Percentiles rank a stretch among this genome's conserved stretches.
Evolutionary conservation across 768 basidiomycete species (phyloP).

Genomic region (Polyporus arcularius): DNA sequence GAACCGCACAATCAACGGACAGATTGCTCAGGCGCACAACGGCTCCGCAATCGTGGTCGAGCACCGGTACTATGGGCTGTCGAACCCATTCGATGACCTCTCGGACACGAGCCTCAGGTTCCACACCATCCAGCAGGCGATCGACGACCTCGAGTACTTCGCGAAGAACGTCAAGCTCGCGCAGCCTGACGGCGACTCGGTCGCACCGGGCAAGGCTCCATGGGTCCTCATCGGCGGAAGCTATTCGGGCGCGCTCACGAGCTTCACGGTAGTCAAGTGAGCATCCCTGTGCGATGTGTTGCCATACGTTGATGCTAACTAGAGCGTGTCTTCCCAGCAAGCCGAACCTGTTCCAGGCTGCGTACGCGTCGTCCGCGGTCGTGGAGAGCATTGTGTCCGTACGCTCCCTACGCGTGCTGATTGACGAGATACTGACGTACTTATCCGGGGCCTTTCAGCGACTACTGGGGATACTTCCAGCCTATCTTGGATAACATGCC

Average conservation of each 20-base stretch:
- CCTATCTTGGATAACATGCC: slow-evolving; percentile 71
- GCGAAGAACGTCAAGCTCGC: slow-evolving; percentile 65
- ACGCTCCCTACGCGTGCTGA: background rate
- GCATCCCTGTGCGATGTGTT: slow-evolving; percentile 18
- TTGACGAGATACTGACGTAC: background rate
- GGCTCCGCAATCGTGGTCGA: slow-evolving; percentile 67
- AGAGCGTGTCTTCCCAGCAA: slow-evolving; percentile 39
- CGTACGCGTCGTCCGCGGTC: slow-evolving; percentile 68
- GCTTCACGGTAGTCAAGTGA: slow-evolving; percentile 72
- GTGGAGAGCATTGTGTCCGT: slow-evolving; percentile 57
- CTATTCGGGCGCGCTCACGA: slow-evolving; percentile 49
- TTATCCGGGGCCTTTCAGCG: slow-evolving; percentile 30
- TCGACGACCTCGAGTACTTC: slow-evolving; percentile 73
- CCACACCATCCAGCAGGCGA: slow-evolving; percentile 73
- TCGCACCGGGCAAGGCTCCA: slow-evolving; percentile 53
- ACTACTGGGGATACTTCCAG: slow-evolving; percentile 75
- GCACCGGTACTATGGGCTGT: slow-evolving; percentile 76
- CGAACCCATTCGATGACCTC: slow-evolving; percentile 67
- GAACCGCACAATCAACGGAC: slow-evolving; percentile 62
- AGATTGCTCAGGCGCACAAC: slow-evolving; percentile 64
- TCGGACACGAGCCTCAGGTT: slow-evolving; percentile 54
- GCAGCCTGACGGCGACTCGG: slow-evolving; percentile 62
- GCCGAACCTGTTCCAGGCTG: slow-evolving; percentile 60
- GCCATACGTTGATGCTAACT: background rate
- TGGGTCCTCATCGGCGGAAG: slow-evolving; percentile 48